Base-by-base conservation (phyloP, 164 flowering plant genomes). In the Saururus chinensis region DNA sequence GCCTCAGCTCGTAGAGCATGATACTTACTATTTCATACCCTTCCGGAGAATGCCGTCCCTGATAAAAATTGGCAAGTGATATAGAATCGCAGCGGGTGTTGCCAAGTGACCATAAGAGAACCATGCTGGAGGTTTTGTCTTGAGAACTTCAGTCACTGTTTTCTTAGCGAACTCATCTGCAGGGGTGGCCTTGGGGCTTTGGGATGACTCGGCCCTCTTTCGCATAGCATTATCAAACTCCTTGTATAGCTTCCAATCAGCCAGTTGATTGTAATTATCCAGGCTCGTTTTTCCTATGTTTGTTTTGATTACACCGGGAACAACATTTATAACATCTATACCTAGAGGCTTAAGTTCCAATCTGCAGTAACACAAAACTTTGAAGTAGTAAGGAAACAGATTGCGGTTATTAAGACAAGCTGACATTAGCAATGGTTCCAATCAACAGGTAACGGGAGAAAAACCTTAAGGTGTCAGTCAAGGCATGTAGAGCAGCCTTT, bases 401-500 rank as follows among this genome's bases (percentile, higher is more conserved):
- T 30, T 30, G 37, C 37, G 2, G 37, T 30, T 30, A 45, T 45
- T 17, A 41, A 41, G 45, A 41, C 8, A 41, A 30, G 19, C 35
- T 25, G n/a, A n/a, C 59, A 10, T 35, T 57, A n/a, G 12, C 14
- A 13, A n/a, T 13, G 9, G 14, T 57, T 26, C 60, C 4, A 35
- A 57, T 26, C 1, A 57, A 16, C 14, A 1, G 19, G 17, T 11
- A 0, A 12, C 12, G 60, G 42, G n/a, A 24, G 40, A 66, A 75
- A 62, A 52, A 92, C 97, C 98, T 88, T 70, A 93, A 68, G 60
- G 80, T 71, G 66, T 90, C 95, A 41, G 85, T 76, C 0, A 93
- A 57, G 13, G 96, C 71, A 75, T 93, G 97, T 59, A 88, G 62
- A 66, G 96, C 96, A 69, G 91, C 87, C 82, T 93, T 93, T 7